These are phyloP conservation scores for Trichocomaceae sp. DNA, from an alignment of 2,329 filamentous ascomycete species.

Conservation along the genomic window DNA sequence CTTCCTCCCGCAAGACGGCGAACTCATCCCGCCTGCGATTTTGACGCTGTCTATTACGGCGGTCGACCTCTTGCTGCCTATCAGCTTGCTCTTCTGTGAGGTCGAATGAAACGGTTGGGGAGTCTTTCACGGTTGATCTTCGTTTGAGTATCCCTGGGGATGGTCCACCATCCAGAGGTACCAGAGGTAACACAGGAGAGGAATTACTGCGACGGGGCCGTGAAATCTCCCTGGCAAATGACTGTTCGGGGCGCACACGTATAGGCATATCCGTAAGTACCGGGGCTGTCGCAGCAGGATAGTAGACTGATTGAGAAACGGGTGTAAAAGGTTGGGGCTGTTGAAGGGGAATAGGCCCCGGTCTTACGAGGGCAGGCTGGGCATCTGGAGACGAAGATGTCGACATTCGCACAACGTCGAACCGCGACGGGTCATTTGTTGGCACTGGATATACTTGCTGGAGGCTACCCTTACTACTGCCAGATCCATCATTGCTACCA, in stretches of 20 bases:
- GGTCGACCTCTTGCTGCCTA: slow-evolving; percentile 37
- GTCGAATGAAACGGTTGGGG: slow-evolving; percentile 48
- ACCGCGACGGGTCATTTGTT: slow-evolving; percentile 57
- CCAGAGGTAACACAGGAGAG: slow-evolving; percentile 38
- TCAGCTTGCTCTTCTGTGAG: slow-evolving; percentile 51
- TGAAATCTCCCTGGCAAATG: neutral
- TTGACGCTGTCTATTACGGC: slow-evolving; percentile 9
- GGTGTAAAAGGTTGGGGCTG: slow-evolving; percentile 75
- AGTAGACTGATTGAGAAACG: slow-evolving; percentile 63
- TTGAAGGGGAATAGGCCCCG: slow-evolving; percentile 64
- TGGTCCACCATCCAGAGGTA: slow-evolving; percentile 19
- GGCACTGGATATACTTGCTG: slow-evolving; percentile 60
- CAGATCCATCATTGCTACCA: slow-evolving; percentile 17
- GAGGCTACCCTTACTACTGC: slow-evolving; percentile 40
- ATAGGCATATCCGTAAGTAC: slow-evolving; percentile 32
- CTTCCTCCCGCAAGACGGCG: slow-evolving; percentile 14
- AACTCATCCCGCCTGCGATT: slow-evolving; percentile 13
- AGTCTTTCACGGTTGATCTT: slow-evolving; percentile 30
- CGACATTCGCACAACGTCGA: slow-evolving; percentile 46
- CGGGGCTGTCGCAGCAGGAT: slow-evolving; percentile 36
- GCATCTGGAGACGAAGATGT: slow-evolving; percentile 19
- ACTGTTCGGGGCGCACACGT: neutral
- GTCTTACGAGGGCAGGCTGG: slow-evolving; percentile 37
- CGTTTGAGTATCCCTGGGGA: slow-evolving; percentile 24
- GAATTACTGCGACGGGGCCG: slow-evolving; percentile 40